phyloP scores from a whole-genome alignment of 164 flowering plant species.

The Echeveria elegans region DNA sequence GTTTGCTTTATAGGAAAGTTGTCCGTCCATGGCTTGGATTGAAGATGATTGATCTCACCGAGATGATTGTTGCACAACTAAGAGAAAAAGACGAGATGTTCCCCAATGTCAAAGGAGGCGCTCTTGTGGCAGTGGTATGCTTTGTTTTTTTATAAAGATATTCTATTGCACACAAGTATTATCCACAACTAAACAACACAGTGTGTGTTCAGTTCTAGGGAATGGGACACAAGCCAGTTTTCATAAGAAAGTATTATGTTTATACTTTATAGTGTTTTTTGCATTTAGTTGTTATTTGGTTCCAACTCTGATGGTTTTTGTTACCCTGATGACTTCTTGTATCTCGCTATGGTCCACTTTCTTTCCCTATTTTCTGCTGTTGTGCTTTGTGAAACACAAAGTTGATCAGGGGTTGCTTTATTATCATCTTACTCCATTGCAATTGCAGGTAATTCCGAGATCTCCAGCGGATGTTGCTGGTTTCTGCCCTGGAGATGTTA shows the following conservation, averaged over 20 bases:
- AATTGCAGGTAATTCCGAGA: slow-evolving; percentile 67
- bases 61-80: slow-evolving; percentile 70
- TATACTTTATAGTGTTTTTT: neutral
- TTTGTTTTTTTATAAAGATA: neutral
- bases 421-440: neutral
- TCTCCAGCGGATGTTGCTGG: slow-evolving; percentile 89
- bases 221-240: no score
- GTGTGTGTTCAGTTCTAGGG: neutral
- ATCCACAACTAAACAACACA: neutral
- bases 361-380: no score
- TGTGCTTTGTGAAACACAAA: no score
- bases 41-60: slow-evolving; percentile 86
- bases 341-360: no score
- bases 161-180: neutral
- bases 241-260: no score
- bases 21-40: slow-evolving; percentile 93
- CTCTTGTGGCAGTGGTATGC: slow-evolving; percentile 81
- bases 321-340: neutral
- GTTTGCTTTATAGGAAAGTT: slow-evolving; percentile 73
- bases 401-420: no score
- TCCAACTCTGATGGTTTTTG: neutral
- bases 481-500: slow-evolving; percentile 82
- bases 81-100: slow-evolving; percentile 61
- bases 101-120: slow-evolving; percentile 61
- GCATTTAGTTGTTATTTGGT: neutral